phyloP scores from a whole-genome alignment of 192 early-diverging fungal species.

The Chytriomyces hyalinus region DNA sequence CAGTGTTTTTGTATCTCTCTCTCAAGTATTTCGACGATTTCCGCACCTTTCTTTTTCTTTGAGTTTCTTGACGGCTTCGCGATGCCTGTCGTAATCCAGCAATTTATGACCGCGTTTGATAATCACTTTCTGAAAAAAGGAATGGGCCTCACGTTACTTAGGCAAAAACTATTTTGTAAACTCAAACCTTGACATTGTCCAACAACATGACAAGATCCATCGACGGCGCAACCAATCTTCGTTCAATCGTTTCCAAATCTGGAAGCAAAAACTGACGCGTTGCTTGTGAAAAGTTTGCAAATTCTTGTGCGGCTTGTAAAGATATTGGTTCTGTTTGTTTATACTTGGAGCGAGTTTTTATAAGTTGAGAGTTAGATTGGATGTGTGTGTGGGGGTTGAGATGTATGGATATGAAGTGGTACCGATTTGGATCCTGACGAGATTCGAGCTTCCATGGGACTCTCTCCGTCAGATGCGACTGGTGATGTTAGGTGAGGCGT shows the following conservation, averaged over 20 bases:
- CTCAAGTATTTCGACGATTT: not conserved
- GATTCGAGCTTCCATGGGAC: no score
- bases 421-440: no score
- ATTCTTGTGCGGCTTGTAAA: slow-evolving; percentile 54
- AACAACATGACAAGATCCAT: slow-evolving; percentile 76
- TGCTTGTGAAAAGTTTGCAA: slow-evolving; percentile 51
- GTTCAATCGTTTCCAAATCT: slow-evolving; percentile 76
- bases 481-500: no score
- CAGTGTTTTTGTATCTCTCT: not conserved
- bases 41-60: slow-evolving; percentile 48
- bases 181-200: slow-evolving; percentile 66
- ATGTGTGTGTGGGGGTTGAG: no score
- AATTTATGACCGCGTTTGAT: slow-evolving; percentile 90
- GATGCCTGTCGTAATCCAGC: slow-evolving; percentile 89
- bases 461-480: no score
- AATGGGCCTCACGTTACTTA: not conserved
- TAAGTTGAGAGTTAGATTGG: not conserved
- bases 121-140: slow-evolving; percentile 63
- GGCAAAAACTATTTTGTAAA: not conserved
- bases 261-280: slow-evolving; percentile 65
- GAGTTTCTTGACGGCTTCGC: slow-evolving; percentile 75
- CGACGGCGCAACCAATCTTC: slow-evolving; percentile 76
- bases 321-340: slow-evolving; percentile 40
- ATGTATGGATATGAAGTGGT: no score
- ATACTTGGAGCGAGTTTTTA: slow-evolving; percentile 3